Percentiles rank a stretch among this genome's conserved stretches.
phyloP scores from a whole-genome alignment of 352 stramenopile species.

The Phytophthora citrophthora region DNA sequence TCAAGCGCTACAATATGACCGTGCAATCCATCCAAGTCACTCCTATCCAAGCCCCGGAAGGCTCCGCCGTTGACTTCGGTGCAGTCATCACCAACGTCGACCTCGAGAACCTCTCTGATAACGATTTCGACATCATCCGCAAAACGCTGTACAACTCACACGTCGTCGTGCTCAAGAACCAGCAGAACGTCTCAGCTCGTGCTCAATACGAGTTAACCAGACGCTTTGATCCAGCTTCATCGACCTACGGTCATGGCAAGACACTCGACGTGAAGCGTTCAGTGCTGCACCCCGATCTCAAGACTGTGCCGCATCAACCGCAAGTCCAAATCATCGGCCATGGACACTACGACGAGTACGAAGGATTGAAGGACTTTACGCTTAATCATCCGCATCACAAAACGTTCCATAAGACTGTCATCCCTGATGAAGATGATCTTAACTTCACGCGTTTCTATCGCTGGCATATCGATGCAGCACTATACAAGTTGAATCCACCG shows the following conservation, averaged over 20 bases:
- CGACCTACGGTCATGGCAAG: conserved; percentile 39
- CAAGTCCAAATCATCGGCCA: conserved; percentile 43
- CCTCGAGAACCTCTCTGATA: conserved; percentile 30
- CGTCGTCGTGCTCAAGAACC: conserved; percentile 40
- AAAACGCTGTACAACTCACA: conserved; percentile 35
- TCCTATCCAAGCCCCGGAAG: conserved; percentile 19
- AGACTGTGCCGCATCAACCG: conserved; percentile 38
- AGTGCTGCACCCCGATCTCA: conserved; percentile 36
- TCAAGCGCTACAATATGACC: conserved; percentile 14
- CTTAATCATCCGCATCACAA: conserved; percentile 42
- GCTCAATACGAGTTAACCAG: conserved; percentile 38
- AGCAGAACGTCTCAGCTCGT: conserved; percentile 23
- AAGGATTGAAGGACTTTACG: conserved; percentile 38
- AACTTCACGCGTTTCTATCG: conserved; percentile 42
- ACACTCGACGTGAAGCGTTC: conserved; percentile 37
- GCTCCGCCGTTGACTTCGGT: conserved; percentile 30
- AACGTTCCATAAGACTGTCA: conserved; percentile 34
- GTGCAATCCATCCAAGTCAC: conserved; percentile 23
- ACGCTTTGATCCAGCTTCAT: conserved; percentile 33
- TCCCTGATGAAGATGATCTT: conserved; percentile 34
- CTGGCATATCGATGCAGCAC: conserved; percentile 39
- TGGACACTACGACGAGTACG: conserved; percentile 41
- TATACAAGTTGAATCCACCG: conserved; percentile 34
- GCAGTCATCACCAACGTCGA: conserved; percentile 31
- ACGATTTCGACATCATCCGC: conserved; percentile 32